Evolutionary conservation across 1,284 basidiomycete species (phyloP).

Genomic region (Taiwanofungus camphoratus): DNA sequence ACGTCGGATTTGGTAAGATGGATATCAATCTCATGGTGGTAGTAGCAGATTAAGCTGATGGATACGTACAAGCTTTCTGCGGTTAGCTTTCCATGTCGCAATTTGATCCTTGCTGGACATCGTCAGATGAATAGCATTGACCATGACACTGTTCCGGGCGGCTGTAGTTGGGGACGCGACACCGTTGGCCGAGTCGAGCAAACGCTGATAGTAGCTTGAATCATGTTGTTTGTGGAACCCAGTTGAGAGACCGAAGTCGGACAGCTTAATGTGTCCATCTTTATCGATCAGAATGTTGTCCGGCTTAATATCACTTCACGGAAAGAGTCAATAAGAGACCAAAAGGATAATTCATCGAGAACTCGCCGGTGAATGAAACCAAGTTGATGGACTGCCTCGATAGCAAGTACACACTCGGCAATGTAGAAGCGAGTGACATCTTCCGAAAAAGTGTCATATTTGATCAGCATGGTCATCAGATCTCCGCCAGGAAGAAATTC

Average conservation of each 20-base stretch:
- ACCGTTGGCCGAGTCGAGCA: constrained; percentile 54
- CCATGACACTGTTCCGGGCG: constrained; percentile 87
- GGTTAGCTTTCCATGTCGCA: constrained; percentile 98
- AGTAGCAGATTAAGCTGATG: not conserved
- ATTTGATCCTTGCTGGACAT: constrained; percentile 93
- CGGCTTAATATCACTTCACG: constrained; percentile 90
- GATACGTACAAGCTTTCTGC: constrained; percentile 78
- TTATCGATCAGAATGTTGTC: constrained; percentile 99
- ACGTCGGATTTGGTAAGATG: not conserved
- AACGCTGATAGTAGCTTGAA: constrained; percentile 90
- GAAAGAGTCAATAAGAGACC: not conserved
- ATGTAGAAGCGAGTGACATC: constrained; percentile 99
- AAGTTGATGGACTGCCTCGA: constrained; percentile 96
- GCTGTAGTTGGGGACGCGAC: constrained; percentile 35
- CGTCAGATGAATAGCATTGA: constrained; percentile 92
- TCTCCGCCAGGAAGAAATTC: constrained; percentile 98
- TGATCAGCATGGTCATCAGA: constrained; percentile 99
- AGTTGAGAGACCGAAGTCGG: constrained; percentile 97
- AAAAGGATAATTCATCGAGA: not conserved
- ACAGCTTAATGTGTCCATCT: constrained; percentile 94
- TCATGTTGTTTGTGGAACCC: constrained; percentile 98
- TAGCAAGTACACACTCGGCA: constrained; percentile 96
- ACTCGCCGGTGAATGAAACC: constrained; percentile 96
- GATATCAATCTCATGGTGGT: not conserved
- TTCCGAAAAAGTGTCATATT: constrained; percentile 98